Conservation (phyloP, 148 eudicot genomes). For the Persicaria maculosa region DNA sequence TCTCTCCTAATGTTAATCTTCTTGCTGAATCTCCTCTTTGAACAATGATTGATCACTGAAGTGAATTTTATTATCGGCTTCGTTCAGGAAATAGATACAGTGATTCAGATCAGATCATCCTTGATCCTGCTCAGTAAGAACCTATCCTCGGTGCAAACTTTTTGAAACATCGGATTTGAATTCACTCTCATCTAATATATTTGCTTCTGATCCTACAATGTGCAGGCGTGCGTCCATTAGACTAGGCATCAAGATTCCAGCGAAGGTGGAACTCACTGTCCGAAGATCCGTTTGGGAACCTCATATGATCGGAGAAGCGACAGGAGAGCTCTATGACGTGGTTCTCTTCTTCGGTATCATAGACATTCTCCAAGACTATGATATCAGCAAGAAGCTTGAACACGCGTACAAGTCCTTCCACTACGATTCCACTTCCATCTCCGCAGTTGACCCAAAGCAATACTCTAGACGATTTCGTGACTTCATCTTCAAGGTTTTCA, state of each 20-base stretch:
- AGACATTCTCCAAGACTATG: constrained; percentile 73
- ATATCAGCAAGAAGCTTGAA: constrained; percentile 70
- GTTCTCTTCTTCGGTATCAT: constrained; percentile 61
- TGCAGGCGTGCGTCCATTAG: constrained; percentile 42
- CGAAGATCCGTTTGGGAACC: constrained; percentile 47
- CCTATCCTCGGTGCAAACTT: background rate
- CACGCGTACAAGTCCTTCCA: constrained; percentile 73
- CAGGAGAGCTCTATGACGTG: constrained; percentile 54
- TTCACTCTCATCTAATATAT: background rate
- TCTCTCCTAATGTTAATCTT: background rate
- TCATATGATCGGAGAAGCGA: constrained; percentile 52
- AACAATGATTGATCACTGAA: background rate
- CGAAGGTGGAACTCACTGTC: constrained; percentile 49
- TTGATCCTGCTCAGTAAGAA: constrained; percentile 40
- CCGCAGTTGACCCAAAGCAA: constrained; percentile 71
- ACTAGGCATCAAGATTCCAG: constrained; percentile 63
- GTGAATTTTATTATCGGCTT: background rate
- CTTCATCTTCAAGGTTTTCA: constrained; percentile 51
- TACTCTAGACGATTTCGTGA: constrained; percentile 65
- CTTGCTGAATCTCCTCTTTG: background rate
- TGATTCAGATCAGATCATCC: constrained; percentile 33
- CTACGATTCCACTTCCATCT: constrained; percentile 56
- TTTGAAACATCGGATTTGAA: background rate
- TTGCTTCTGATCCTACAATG: background rate
- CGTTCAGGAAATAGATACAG: constrained; percentile 37